phyloP scores from a whole-genome alignment of 768 basidiomycete species.

The Tricholoma hemisulphureum region DNA sequence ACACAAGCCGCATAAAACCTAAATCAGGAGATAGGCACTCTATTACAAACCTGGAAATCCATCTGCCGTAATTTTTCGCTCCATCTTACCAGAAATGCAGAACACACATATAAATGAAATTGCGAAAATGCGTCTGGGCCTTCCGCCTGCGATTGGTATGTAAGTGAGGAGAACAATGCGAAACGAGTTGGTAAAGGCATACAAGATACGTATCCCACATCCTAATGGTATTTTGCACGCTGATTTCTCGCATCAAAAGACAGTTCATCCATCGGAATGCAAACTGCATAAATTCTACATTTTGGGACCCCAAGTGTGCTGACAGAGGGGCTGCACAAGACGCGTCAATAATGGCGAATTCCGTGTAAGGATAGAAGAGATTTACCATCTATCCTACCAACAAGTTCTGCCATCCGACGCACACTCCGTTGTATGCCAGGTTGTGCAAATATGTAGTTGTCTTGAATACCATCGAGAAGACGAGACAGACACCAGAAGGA shows the following conservation, averaged over 20 bases:
- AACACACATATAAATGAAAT: constrained; percentile 98
- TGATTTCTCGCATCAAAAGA: constrained; percentile 95
- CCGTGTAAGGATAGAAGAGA: constrained; percentile 1
- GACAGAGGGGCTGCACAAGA: constrained; percentile 69
- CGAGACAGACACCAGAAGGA: constrained; percentile 98
- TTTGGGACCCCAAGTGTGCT: constrained; percentile 81
- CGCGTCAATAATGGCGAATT: constrained; percentile 1
- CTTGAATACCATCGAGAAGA: constrained; percentile 94
- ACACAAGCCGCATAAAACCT: constrained; percentile 2
- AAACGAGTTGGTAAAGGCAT: constrained; percentile 27
- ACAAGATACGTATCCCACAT: constrained; percentile 99
- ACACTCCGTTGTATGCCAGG: constrained; percentile 96
- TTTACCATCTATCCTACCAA: constrained; percentile 83
- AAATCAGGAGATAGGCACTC: background rate
- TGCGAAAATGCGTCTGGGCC: constrained; percentile 98
- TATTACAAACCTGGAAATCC: constrained; percentile 84
- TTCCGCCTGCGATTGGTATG: constrained; percentile 67
- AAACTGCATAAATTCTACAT: constrained; percentile 99
- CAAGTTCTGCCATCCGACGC: constrained; percentile 89
- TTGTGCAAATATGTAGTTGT: constrained; percentile 96
- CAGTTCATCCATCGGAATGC: constrained; percentile 99
- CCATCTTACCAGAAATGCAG: constrained; percentile 95
- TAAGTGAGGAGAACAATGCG: background rate
- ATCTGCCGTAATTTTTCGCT: constrained; percentile 90
- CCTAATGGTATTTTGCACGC: constrained; percentile 91